Evolutionary conservation across 305 asterid species (phyloP).

Genomic region (Lippia alba): DNA sequence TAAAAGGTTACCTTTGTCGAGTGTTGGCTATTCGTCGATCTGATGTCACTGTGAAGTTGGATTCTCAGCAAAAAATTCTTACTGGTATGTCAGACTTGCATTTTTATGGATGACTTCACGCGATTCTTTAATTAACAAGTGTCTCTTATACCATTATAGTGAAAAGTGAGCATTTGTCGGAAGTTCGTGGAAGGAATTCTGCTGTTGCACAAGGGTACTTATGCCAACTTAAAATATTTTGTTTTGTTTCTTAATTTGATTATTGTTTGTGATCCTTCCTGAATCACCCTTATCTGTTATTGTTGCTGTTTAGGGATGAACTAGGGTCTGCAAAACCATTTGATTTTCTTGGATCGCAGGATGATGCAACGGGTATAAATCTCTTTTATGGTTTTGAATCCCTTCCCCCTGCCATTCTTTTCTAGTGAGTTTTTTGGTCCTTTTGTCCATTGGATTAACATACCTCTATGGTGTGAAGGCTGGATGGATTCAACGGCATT

Average conservation of each 20-base stretch:
- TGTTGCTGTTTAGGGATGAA: conserved; percentile 61
- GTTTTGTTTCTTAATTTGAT: conserved; percentile 6
- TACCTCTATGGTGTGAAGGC: conserved; percentile 47
- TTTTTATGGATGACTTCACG: conserved; percentile 3
- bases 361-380: conserved; percentile 67
- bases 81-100: conserved; percentile 61
- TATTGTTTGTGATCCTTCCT: conserved; percentile 23
- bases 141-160: conserved; percentile 51
- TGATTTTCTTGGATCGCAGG: conserved; percentile 75
- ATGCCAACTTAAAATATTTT: neutral
- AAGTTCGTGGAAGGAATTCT: conserved; percentile 78
- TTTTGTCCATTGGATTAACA: conserved; percentile 35
- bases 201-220: conserved; percentile 68
- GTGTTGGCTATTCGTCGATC: conserved; percentile 91
- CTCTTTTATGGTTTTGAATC: conserved; percentile 27
- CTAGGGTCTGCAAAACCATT: conserved; percentile 63
- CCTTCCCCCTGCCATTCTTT: conserved; percentile 19
- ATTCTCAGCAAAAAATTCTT: conserved; percentile 90
- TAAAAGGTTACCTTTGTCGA: conserved; percentile 91
- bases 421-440: conserved; percentile 20
- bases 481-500: conserved; percentile 72
- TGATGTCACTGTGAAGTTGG: conserved; percentile 94
- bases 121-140: conserved; percentile 26
- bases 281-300: conserved; percentile 24
- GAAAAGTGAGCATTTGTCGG: conserved; percentile 83